Evolutionary conservation across 352 stramenopile genomes (phyloP).

Genomic region (Globisporangium cylindrosporum): DNA sequence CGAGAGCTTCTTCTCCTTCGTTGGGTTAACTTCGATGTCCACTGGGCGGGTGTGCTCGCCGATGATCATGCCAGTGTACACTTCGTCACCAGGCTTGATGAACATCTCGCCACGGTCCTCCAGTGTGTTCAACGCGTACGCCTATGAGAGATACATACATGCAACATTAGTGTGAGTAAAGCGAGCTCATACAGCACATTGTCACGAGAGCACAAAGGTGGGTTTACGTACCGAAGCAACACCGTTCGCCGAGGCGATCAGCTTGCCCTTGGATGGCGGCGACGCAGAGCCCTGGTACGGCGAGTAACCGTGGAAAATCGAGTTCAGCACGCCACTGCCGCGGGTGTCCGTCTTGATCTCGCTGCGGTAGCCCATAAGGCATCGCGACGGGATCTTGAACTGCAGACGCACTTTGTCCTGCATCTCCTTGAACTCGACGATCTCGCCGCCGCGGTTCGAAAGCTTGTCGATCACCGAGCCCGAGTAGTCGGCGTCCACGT

Average conservation of each 20-base stretch:
- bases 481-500: conserved; percentile 96
- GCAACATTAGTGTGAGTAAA: neutral
- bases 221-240: conserved; percentile 42
- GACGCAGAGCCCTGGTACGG: conserved; percentile 70
- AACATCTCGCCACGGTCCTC: conserved; percentile 96
- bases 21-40: conserved; percentile 98
- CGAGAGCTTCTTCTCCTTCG: conserved; percentile 95
- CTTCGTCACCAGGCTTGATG: conserved; percentile 91
- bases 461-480: conserved; percentile 97
- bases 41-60: conserved; percentile 94
- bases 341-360: conserved; percentile 95
- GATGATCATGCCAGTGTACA: conserved; percentile 98
- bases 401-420: conserved; percentile 92
- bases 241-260: conserved; percentile 76
- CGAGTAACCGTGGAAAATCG: conserved; percentile 96
- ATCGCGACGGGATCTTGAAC: conserved; percentile 96
- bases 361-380: conserved; percentile 95
- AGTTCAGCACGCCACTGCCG: conserved; percentile 96
- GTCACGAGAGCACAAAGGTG: neutral
- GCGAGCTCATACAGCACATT: neutral
- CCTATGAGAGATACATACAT: conserved; percentile 19
- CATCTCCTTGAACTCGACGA: conserved; percentile 90
- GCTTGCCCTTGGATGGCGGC: conserved; percentile 78
- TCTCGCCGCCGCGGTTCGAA: conserved; percentile 91
- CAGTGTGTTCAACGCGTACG: conserved; percentile 92